Evolutionary conservation across 768 basidiomycete species (phyloP).

Genomic region (Boletus subcaerulescens): DNA sequence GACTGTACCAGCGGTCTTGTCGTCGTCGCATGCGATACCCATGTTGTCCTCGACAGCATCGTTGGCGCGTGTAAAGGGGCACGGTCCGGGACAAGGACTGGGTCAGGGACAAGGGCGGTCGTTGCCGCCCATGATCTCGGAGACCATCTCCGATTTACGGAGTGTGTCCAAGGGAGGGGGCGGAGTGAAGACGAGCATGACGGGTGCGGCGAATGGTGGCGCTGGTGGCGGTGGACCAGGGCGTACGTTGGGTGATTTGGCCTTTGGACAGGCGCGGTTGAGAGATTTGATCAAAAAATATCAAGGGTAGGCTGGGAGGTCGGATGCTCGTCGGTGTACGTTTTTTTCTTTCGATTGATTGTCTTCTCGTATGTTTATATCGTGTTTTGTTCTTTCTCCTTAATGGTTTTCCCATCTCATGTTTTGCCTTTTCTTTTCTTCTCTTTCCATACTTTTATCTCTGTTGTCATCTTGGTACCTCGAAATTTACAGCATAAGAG

Average conservation of each 20-base stretch:
- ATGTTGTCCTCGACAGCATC: slow-evolving; percentile 76
- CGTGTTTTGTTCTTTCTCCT: background rate
- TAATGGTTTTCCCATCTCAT: no score
- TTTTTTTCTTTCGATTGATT: no score
- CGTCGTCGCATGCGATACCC: slow-evolving; percentile 70
- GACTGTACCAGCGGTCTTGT: slow-evolving; percentile 65
- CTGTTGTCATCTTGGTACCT: no score
- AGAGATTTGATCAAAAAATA: slow-evolving; percentile 82
- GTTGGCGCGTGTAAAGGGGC: slow-evolving; percentile 49
- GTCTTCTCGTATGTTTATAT: background rate
- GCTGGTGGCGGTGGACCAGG: slow-evolving; percentile 4
- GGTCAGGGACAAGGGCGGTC: slow-evolving; percentile 8
- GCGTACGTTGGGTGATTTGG: slow-evolving; percentile 45
- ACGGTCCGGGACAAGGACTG: slow-evolving; percentile 16
- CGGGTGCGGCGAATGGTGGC: background rate
- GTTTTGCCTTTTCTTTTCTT: no score
- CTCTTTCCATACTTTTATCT: background rate
- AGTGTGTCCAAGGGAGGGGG: slow-evolving; percentile 8
- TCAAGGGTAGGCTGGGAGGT: slow-evolving; percentile 39
- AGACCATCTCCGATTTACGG: slow-evolving; percentile 23
- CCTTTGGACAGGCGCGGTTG: slow-evolving; percentile 74
- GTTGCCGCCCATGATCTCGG: slow-evolving; percentile 36
- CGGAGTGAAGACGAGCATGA: slow-evolving; percentile 1
- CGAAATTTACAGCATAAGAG: no score
- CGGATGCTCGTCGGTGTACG: background rate